Percentiles rank a stretch among this genome's conserved stretches.
Evolutionary conservation across 129 eudicot genomes (phyloP).

Genomic region (Apium graveolens): DNA sequence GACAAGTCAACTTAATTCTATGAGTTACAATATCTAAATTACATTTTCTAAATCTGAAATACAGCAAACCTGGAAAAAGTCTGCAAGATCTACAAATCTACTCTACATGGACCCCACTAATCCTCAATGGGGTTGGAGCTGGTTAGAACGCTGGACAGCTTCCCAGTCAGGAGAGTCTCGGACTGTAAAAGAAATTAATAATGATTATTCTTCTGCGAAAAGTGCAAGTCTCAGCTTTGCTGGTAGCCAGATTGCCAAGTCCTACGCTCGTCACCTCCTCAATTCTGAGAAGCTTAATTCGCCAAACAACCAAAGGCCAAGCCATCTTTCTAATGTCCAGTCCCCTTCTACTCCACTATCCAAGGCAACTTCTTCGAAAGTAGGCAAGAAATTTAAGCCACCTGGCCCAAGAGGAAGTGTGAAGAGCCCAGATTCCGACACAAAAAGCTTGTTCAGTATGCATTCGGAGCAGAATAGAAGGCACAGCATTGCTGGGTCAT

Average conservation of each 20-base stretch:
- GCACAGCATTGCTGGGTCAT: slow-evolving; percentile 79
- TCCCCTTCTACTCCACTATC: slow-evolving; percentile 49
- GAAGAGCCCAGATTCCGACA: slow-evolving; percentile 50
- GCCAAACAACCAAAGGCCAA: slow-evolving; percentile 22
- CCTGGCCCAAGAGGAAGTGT: slow-evolving; percentile 39
- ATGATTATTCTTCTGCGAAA: slow-evolving; percentile 42
- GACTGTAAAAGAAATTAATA: slow-evolving; percentile 25
- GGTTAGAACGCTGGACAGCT: slow-evolving; percentile 94
- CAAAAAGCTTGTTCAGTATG: slow-evolving; percentile 55
- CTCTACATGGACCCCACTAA: slow-evolving; percentile 88
- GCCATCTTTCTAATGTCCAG: slow-evolving; percentile 13
- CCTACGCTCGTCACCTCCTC: slow-evolving; percentile 75
- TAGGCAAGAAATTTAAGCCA: slow-evolving; percentile 43
- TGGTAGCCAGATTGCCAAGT: slow-evolving; percentile 66
- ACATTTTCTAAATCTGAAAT: not conserved
- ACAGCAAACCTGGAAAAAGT: slow-evolving; percentile 85
- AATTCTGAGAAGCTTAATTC: slow-evolving; percentile 36
- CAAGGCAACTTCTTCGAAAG: slow-evolving; percentile 20
- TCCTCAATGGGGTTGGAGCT: slow-evolving; percentile 99
- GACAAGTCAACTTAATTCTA: not conserved
- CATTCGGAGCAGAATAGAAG: slow-evolving; percentile 75
- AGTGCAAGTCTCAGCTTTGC: slow-evolving; percentile 26
- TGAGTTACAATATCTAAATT: slow-evolving; percentile 1
- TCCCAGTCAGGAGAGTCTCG: slow-evolving; percentile 53
- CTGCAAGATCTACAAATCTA: slow-evolving; percentile 51